Conservation (phyloP, 306 rosid genomes). For the Dalbergia cochinchinensis region DNA sequence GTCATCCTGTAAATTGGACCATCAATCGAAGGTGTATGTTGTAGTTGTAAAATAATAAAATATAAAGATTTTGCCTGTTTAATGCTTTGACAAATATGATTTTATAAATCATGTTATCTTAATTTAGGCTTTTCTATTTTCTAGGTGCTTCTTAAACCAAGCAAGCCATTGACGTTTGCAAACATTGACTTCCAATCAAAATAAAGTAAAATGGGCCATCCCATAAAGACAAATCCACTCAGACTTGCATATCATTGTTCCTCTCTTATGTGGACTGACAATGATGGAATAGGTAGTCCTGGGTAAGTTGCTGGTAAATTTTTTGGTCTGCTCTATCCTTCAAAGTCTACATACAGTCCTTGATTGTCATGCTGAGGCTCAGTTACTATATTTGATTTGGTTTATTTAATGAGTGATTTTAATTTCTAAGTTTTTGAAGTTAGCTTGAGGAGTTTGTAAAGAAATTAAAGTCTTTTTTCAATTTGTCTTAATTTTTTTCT, state of each 20-base stretch:
- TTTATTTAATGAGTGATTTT: constrained; percentile 26
- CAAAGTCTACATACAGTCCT: not conserved
- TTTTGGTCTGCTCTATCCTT: constrained; percentile 7
- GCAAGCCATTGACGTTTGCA: constrained; percentile 89
- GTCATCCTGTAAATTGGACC: constrained; percentile 1
- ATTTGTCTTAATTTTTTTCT: too few relatives aligned
- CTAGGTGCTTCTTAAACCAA: constrained; percentile 90
- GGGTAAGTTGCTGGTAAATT: constrained; percentile 69
- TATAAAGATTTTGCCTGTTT: not conserved
- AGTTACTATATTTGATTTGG: constrained; percentile 4
- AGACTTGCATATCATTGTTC: constrained; percentile 87
- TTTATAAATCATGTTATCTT: constrained; percentile 34
- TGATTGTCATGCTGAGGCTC: not conserved
- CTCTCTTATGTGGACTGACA: constrained; percentile 71
- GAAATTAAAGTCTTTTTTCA: too few relatives aligned
- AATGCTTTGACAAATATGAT: constrained; percentile 31
- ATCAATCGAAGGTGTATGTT: too few relatives aligned
- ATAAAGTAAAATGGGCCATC: constrained; percentile 60
- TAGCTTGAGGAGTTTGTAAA: too few relatives aligned
- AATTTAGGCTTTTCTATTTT: constrained; percentile 36
- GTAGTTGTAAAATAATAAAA: too few relatives aligned
- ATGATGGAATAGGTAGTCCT: constrained; percentile 86
- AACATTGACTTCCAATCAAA: constrained; percentile 60
- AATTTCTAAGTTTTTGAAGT: not conserved
- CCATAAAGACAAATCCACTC: constrained; percentile 69